Conservation (phyloP, 257 asterid species). For the Echites panduratus region DNA sequence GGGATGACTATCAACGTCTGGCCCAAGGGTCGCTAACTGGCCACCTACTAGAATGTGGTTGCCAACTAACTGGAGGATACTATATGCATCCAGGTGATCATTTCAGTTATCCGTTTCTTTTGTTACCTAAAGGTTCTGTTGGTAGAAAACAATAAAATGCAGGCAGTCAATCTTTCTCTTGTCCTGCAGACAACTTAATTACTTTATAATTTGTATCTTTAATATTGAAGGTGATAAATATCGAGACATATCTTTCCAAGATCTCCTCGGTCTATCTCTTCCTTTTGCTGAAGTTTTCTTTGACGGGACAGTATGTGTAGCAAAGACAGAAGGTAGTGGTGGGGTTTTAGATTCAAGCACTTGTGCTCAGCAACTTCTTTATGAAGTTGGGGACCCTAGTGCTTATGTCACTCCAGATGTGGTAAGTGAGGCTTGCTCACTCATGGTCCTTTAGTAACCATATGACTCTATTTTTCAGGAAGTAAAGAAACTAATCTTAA, state of each 20-base stretch:
- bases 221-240: slow-evolving; percentile 60
- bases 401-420: slow-evolving; percentile 91
- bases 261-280: slow-evolving; percentile 77
- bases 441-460: slow-evolving; percentile 8
- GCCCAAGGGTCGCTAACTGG: slow-evolving; percentile 96
- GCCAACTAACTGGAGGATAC: slow-evolving; percentile 98
- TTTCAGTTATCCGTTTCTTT: slow-evolving; percentile 7
- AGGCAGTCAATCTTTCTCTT: slow-evolving; percentile 10
- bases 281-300: slow-evolving; percentile 78
- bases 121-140: too few relatives aligned
- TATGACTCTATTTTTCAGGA: slow-evolving; percentile 6
- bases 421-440: slow-evolving; percentile 34
- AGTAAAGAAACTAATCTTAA: slow-evolving; percentile 13
- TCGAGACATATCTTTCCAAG: slow-evolving; percentile 65
- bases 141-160: slow-evolving; percentile 12
- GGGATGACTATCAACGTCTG: slow-evolving; percentile 74
- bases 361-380: slow-evolving; percentile 94
- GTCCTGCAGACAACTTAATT: slow-evolving; percentile 3
- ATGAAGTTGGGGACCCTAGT: slow-evolving; percentile 94
- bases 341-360: slow-evolving; percentile 69
- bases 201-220: slow-evolving; percentile 10
- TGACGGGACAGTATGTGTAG: slow-evolving; percentile 70
- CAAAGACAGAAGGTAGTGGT: slow-evolving; percentile 73
- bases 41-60: slow-evolving; percentile 96
- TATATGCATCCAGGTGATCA: slow-evolving; percentile 92